Conservation (phyloP, 495 filamentous ascomycete genomes). For the Podospora bellae-mahoneyi region DNA sequence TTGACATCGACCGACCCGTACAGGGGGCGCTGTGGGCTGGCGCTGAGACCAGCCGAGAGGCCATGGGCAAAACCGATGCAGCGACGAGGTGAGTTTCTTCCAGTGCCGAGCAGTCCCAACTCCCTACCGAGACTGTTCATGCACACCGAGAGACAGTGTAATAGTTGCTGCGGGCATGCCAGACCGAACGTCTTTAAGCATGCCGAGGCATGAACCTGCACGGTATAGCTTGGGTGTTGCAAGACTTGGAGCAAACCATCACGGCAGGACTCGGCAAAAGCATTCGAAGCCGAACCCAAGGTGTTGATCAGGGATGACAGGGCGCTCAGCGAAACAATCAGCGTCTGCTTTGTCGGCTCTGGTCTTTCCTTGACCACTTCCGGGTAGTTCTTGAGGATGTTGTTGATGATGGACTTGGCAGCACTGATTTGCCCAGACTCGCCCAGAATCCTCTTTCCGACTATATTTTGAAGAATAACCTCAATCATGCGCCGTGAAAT, state of each 20-base stretch:
- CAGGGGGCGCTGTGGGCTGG: constrained; percentile 78
- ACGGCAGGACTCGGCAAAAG: constrained; percentile 72
- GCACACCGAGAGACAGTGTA: constrained; percentile 89
- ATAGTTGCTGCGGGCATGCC: constrained; percentile 84
- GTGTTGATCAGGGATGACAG: constrained; percentile 73
- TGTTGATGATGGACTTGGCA: constrained; percentile 77
- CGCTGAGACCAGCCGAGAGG: constrained; percentile 86
- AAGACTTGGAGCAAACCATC: constrained; percentile 88
- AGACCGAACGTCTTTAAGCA: constrained; percentile 84
- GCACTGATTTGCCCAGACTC: constrained; percentile 83
- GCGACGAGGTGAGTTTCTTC: constrained; percentile 73
- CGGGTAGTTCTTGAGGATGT: constrained; percentile 90
- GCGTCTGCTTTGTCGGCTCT: constrained; percentile 82
- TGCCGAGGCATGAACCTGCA: constrained; percentile 82
- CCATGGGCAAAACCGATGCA: constrained; percentile 94
- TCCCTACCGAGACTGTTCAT: constrained; percentile 94
- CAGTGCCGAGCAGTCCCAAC: constrained; percentile 68
- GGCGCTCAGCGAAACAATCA: constrained; percentile 76
- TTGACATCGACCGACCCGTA: constrained; percentile 96
- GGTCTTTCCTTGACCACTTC: constrained; percentile 87
- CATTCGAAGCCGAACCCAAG: constrained; percentile 75
- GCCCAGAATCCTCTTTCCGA: constrained; percentile 77
- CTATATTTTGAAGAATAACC: constrained; percentile 75
- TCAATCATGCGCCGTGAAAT: constrained; percentile 82
- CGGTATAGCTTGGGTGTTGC: constrained; percentile 92